A percentile compares a stretch with the other conserved stretches of the same genome.
Evolutionary conservation across 1,284 basidiomycete genomes (phyloP).

Genomic region (Xanthoconium separans): DNA sequence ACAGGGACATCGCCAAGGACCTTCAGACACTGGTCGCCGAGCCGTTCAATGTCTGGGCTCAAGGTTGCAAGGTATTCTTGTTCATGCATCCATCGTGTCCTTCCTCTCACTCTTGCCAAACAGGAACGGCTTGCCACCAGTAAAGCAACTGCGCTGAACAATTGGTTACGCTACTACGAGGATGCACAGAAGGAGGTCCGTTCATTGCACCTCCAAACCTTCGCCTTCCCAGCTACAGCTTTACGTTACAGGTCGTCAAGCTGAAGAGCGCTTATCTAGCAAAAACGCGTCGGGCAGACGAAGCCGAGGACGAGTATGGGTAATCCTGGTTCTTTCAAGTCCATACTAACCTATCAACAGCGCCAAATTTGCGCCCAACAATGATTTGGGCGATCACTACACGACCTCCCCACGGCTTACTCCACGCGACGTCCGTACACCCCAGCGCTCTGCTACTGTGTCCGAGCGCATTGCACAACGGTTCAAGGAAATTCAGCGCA

Average conservation of each 20-base stretch:
- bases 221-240: neutral
- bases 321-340: constrained; percentile 7
- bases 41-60: constrained; percentile 75
- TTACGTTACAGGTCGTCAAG: constrained; percentile 48
- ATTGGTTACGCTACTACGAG: constrained; percentile 73
- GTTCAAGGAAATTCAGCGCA: constrained; percentile 71
- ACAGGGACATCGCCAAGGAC: constrained; percentile 66
- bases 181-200: constrained; percentile 57
- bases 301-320: constrained; percentile 87
- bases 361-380: constrained; percentile 80
- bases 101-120: constrained; percentile 5
- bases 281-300: constrained; percentile 80
- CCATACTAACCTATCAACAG: constrained; percentile 37
- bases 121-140: constrained; percentile 62
- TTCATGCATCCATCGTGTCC: neutral
- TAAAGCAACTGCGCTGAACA: constrained; percentile 58
- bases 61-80: constrained; percentile 55
- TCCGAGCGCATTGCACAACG: constrained; percentile 76
- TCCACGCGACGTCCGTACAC: constrained; percentile 55
- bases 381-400: constrained; percentile 61
- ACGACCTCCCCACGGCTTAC: constrained; percentile 70
- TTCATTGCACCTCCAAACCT: neutral
- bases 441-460: constrained; percentile 63
- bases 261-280: constrained; percentile 75
- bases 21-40: constrained; percentile 66